Evolutionary conservation across 495 filamentous ascomycete genomes (phyloP).

Genomic region (Viridothelium virens): DNA sequence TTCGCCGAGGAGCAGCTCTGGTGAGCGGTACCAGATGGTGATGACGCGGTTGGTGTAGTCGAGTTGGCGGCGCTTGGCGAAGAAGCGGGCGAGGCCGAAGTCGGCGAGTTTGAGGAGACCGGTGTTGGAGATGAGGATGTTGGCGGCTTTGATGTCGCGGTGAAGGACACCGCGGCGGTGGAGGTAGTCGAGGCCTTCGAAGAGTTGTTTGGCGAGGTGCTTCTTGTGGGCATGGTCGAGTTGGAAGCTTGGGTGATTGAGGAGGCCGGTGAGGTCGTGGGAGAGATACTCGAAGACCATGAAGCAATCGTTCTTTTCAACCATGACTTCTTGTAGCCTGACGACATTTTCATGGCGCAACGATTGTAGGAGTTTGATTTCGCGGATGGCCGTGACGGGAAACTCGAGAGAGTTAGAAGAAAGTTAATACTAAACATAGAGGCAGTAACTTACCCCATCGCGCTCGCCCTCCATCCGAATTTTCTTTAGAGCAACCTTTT

Average conservation of each 20-base stretch:
- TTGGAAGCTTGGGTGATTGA: constrained; percentile 91
- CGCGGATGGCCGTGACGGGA: constrained; percentile 90
- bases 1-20: constrained; percentile 87
- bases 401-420: constrained; percentile 45
- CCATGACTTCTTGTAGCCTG: constrained; percentile 88
- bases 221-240: constrained; percentile 86
- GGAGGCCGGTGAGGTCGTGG: constrained; percentile 78
- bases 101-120: constrained; percentile 90
- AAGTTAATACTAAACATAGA: background rate
- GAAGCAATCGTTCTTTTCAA: constrained; percentile 95
- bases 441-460: constrained; percentile 55
- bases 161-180: constrained; percentile 91
- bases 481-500: constrained; percentile 86
- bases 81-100: constrained; percentile 96
- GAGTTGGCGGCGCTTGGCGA: constrained; percentile 81
- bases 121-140: constrained; percentile 84
- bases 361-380: constrained; percentile 93
- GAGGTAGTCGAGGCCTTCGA: constrained; percentile 89
- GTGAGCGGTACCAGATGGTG: constrained; percentile 94
- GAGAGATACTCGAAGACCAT: constrained; percentile 99
- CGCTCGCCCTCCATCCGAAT: constrained; percentile 93
- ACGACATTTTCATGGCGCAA: constrained; percentile 90
- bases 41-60: constrained; percentile 99
- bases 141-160: constrained; percentile 63
- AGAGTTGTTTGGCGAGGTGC: constrained; percentile 85